These are phyloP conservation scores for Acacia acuminata DNA, from an alignment of 306 rosid genomes.

Conservation along the genomic window DNA sequence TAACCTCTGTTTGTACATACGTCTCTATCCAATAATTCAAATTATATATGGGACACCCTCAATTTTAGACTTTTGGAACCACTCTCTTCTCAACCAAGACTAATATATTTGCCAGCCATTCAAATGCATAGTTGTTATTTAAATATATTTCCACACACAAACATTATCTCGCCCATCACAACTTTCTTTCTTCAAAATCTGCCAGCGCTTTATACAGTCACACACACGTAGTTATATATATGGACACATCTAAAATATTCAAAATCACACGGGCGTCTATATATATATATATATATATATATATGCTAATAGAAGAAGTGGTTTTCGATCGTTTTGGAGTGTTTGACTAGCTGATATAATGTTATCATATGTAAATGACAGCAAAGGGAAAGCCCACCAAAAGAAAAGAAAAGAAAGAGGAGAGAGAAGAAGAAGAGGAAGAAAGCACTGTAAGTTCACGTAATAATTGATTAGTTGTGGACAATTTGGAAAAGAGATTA, in stretches of 20 bases:
- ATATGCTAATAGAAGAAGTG: background rate
- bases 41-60: constrained; percentile 30
- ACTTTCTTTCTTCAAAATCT: background rate
- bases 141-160: background rate
- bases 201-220: constrained; percentile 36
- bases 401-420: background rate
- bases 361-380: background rate
- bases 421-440: background rate
- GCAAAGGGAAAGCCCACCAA: background rate
- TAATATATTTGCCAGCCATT: constrained; percentile 37
- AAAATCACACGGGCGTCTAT: background rate
- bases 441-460: constrained; percentile 13
- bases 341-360: constrained; percentile 24
- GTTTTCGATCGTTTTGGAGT: background rate
- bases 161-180: background rate
- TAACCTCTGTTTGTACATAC: background rate
- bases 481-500: constrained; percentile 40
- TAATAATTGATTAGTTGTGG: constrained; percentile 41
- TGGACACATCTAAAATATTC: background rate
- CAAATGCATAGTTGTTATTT: background rate
- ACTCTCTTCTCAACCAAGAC: constrained; percentile 17
- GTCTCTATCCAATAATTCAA: constrained; percentile 55
- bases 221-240: too few species aligned
- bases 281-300: background rate
- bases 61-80: constrained; percentile 53